These are phyloP conservation scores for Beauveria medogensis DNA, from an alignment of 2,329 filamentous ascomycete species.

Conservation along the genomic window DNA sequence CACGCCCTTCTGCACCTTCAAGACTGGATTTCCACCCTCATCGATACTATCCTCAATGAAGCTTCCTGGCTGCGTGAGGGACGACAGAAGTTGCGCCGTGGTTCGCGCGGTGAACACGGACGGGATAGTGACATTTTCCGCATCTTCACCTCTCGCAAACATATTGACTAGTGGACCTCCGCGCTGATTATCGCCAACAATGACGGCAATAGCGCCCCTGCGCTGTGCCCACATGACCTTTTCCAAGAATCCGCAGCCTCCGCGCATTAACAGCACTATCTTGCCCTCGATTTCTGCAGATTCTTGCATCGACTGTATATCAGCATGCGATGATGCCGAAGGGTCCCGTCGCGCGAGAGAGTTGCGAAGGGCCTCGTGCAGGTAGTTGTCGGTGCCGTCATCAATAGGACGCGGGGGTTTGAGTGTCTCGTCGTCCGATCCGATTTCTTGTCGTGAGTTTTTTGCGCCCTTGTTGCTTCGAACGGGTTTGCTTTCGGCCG, in stretches of 20 bases:
- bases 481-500: not conserved
- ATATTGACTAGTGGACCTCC: slow-evolving; percentile 89
- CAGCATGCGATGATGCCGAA: slow-evolving; percentile 55
- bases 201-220: slow-evolving; percentile 78
- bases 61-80: slow-evolving; percentile 66
- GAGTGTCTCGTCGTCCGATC: not conserved
- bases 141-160: slow-evolving; percentile 88
- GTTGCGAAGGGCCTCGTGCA: slow-evolving; percentile 47
- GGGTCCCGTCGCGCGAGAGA: slow-evolving; percentile 27
- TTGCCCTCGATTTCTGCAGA: slow-evolving; percentile 89
- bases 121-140: slow-evolving; percentile 88
- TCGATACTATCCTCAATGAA: slow-evolving; percentile 52
- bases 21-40: slow-evolving; percentile 49
- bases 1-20: slow-evolving; percentile 44
- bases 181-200: slow-evolving; percentile 87
- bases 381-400: slow-evolving; percentile 80
- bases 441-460: not conserved
- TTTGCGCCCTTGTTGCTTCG: not conserved
- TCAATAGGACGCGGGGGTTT: slow-evolving; percentile 28
- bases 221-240: slow-evolving; percentile 97
- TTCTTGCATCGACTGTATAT: slow-evolving; percentile 88
- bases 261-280: slow-evolving; percentile 81
- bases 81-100: slow-evolving; percentile 85
- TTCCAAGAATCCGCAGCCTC: slow-evolving; percentile 91
- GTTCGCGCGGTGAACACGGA: slow-evolving; percentile 92